Evolutionary conservation across 345 rosid species (phyloP), one percentile per base, ranked within the genome.

Genomic region (Salix brachista): DNA sequence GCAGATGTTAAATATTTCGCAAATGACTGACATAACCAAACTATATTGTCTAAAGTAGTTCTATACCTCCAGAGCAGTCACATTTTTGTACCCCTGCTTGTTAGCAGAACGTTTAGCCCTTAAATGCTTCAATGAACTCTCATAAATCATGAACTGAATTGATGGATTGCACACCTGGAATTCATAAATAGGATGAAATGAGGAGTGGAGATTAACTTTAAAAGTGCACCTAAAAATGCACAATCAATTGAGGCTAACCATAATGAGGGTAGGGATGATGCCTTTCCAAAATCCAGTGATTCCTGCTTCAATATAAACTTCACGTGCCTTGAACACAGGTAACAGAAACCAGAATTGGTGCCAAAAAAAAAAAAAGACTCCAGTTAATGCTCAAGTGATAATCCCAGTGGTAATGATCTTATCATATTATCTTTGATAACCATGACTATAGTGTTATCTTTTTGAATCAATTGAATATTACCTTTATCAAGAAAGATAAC

Each of bases 101-200:
- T 77, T 77, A 74, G 80, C 78, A 37, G 83, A 82, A 23, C 82
- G 86, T 70, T 83, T 90, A 78, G 79, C 88, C 84, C 81, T 83
- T 62, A 86, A 74, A 70, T 81, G 85, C 86, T 90, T 90, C 60
- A 87, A 75, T 5, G 83, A 85, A 69, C 84, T 86, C 84, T 88
- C 92, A 73, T 90, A 88, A 80, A 90, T 90, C 94, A 90, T 86
- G 74, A 88, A 90, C 78, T 90, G 92, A 84, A 90, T 88, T 61
- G 94, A 90, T 21, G 94, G 94, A 79, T 90, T 90, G 83, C 92
- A 90, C 28, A 90, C 94, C 94, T 87, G 77, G 26, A 48, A 81
- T 50, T n/a, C 69, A 70, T 67, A 81, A 64, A 44, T 50, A 42
- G 74, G 19, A 32, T 62, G 28, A 74, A 12, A 69, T 70, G 21